Evolutionary conservation across 2,329 filamentous ascomycete genomes (phyloP).

Genomic region (Cercospora nicotianae): DNA sequence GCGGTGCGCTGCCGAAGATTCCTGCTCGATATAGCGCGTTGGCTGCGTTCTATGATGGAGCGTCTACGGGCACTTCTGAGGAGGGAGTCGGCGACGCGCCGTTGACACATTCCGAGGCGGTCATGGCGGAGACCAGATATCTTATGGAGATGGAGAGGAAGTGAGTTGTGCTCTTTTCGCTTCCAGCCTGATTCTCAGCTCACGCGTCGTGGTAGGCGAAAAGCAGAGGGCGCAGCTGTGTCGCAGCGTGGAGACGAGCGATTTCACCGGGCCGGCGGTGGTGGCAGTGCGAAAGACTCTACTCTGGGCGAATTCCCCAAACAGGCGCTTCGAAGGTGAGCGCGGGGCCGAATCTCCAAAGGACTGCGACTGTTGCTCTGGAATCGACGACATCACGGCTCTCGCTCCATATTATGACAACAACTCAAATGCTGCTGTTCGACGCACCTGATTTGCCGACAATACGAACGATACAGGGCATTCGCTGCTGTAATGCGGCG

Average conservation of each 20-base stretch:
- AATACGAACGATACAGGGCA: not conserved
- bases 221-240: not conserved
- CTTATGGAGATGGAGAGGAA: not conserved
- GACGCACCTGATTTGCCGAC: not conserved
- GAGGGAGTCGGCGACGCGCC: not conserved
- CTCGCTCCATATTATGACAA: not conserved
- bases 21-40: not conserved
- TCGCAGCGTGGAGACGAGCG: not conserved
- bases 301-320: not conserved
- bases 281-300: not conserved
- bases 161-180: no score
- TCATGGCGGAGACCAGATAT: not conserved
- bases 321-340: not conserved
- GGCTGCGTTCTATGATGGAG: not conserved
- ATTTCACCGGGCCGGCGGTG: not conserved
- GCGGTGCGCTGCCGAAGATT: slow-evolving; percentile 1
- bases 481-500: not conserved
- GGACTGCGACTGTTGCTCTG: not conserved
- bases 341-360: not conserved
- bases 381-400: not conserved
- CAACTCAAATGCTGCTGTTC: not conserved
- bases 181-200: not conserved
- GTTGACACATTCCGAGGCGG: not conserved
- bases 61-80: not conserved
- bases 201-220: not conserved